Conservation (phyloP, 2,329 filamentous ascomycete genomes). For the Didymellaceae sp. region DNA sequence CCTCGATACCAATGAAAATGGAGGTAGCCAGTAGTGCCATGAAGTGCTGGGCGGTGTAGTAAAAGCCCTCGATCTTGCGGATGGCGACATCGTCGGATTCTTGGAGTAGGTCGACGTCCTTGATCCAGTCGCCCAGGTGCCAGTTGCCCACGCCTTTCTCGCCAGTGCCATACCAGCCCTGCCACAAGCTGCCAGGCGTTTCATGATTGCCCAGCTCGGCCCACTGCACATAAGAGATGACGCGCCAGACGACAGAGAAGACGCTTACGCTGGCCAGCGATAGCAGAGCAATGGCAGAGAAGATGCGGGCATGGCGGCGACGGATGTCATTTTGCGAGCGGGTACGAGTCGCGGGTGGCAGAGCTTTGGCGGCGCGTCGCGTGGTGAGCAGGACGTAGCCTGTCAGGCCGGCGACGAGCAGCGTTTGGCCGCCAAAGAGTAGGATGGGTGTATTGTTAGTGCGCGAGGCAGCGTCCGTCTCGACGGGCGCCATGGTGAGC, state of each 20-base stretch:
- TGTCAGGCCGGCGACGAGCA: conserved; percentile 41
- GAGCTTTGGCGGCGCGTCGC: conserved; percentile 37
- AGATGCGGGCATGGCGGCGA: conserved; percentile 45
- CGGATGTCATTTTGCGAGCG: conserved; percentile 41
- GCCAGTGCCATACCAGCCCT: conserved; percentile 49
- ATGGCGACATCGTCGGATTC: conserved; percentile 63
- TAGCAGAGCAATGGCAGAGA: conserved; percentile 54
- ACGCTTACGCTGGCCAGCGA: conserved; percentile 55
- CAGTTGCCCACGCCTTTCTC: conserved; percentile 39
- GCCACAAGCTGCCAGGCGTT: conserved; percentile 51
- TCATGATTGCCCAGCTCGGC: conserved; percentile 51
- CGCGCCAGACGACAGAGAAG: conserved; percentile 53
- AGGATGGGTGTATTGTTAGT: conserved; percentile 45
- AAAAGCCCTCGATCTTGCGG: conserved; percentile 62
- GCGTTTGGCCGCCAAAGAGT: conserved; percentile 39
- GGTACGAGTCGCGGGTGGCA: conserved; percentile 45
- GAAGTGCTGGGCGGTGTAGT: conserved; percentile 69
- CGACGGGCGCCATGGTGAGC: conserved; percentile 14
- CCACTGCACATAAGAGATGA: conserved; percentile 60
- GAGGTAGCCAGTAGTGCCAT: conserved; percentile 62
- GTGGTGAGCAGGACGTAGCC: conserved; percentile 39
- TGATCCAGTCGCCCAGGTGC: conserved; percentile 60
- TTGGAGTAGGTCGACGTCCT: conserved; percentile 59
- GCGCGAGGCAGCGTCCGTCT: conserved; percentile 24
- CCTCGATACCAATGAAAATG: conserved; percentile 65